Conservation (phyloP, 2,329 filamentous ascomycete genomes). For the Diaporthe ampelina region DNA sequence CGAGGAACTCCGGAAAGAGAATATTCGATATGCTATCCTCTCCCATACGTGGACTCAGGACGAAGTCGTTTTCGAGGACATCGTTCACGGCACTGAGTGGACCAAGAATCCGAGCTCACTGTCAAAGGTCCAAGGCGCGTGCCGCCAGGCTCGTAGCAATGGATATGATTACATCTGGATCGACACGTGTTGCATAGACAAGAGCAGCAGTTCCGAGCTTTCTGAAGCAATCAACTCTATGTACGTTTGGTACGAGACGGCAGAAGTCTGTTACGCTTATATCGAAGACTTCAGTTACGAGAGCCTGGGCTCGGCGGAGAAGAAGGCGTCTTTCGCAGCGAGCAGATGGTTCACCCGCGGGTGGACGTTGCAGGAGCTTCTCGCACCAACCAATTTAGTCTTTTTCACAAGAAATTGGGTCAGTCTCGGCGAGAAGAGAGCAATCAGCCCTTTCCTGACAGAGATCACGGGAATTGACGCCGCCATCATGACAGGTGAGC, state of each 20-base stretch:
- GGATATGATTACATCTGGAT: slow-evolving; percentile 32
- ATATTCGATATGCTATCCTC: slow-evolving; percentile 18
- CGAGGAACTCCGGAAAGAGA: slow-evolving; percentile 21
- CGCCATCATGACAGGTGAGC: slow-evolving; percentile 39
- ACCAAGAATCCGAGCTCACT: slow-evolving; percentile 6
- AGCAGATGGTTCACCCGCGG: slow-evolving; percentile 36
- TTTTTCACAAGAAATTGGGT: slow-evolving; percentile 43
- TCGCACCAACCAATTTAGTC: slow-evolving; percentile 40
- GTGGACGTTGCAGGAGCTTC: slow-evolving; percentile 41
- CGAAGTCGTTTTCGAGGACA: slow-evolving; percentile 10
- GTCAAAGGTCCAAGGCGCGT: slow-evolving; percentile 24
- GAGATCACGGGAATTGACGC: slow-evolving; percentile 26
- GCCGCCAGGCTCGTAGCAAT: slow-evolving; percentile 7
- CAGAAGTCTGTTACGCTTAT: slow-evolving; percentile 23
- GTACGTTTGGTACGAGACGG: slow-evolving; percentile 27
- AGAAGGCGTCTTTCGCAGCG: slow-evolving; percentile 8
- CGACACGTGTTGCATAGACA: slow-evolving; percentile 37
- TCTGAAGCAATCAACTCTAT: slow-evolving; percentile 30
- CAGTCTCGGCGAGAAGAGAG: slow-evolving; percentile 27
- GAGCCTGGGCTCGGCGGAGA: slow-evolving; percentile 3
- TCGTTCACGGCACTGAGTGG: slow-evolving; percentile 9
- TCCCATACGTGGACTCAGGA: slow-evolving; percentile 17
- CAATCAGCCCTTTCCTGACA: slow-evolving; percentile 16
- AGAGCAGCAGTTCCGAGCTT: slow-evolving; percentile 14
- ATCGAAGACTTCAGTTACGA: slow-evolving; percentile 32